Evolutionary conservation across 441 rosid species (phyloP).

Genomic region (Oxalis stricta): DNA sequence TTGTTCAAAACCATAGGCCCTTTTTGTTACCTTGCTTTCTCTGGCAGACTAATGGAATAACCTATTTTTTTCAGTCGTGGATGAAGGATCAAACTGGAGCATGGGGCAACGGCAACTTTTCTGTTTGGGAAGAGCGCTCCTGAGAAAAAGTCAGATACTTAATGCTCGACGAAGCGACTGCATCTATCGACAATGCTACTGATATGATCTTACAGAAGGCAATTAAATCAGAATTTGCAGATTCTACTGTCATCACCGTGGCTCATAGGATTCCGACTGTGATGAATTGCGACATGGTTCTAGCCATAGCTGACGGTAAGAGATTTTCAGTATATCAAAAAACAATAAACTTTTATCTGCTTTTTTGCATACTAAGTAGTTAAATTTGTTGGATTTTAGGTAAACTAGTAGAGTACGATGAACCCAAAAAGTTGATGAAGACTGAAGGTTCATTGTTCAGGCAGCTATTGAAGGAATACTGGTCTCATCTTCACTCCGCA

Average conservation of each 20-base stretch:
- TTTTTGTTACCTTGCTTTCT: not conserved
- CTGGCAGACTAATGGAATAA: not conserved
- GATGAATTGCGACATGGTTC: conserved; percentile 21
- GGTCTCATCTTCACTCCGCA: no score
- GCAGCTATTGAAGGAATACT: conserved; percentile 11
- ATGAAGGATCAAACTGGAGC: conserved; percentile 19
- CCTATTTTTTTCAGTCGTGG: not conserved
- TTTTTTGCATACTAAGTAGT: no score
- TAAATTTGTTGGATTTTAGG: no score
- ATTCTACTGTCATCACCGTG: conserved; percentile 20
- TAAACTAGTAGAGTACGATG: conserved; percentile 10
- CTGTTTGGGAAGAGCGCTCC: conserved; percentile 19
- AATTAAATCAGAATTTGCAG: conserved; percentile 17
- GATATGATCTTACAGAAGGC: conserved; percentile 20
- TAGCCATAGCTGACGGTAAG: conserved; percentile 21
- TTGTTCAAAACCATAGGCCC: no score
- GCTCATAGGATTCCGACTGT: conserved; percentile 27
- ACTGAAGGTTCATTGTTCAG: conserved; percentile 10
- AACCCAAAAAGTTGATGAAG: conserved; percentile 3
- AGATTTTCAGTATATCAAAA: no score
- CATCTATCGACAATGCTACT: conserved; percentile 26
- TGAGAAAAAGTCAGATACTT: conserved; percentile 17
- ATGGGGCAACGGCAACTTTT: conserved; percentile 21
- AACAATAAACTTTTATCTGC: not conserved
- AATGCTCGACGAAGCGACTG: conserved; percentile 25